A percentile compares a stretch with the other conserved stretches of the same genome.
Evolutionary conservation across 495 filamentous ascomycete species (phyloP).

Genomic region (Aspergillus coremiiformis): DNA sequence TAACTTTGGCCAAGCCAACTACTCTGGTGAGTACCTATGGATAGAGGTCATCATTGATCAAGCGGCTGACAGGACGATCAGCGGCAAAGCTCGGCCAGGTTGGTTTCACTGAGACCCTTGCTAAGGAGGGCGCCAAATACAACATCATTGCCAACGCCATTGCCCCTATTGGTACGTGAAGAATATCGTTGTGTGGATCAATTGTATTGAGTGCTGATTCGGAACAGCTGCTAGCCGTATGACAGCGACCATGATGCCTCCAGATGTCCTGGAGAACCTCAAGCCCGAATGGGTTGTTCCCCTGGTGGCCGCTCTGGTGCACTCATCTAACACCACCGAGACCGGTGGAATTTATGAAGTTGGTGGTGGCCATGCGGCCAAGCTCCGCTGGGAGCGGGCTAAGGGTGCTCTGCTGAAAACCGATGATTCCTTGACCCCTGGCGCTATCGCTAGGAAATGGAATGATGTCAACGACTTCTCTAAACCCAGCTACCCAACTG

Average conservation of each 20-base stretch:
- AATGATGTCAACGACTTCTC: slow-evolving; percentile 81
- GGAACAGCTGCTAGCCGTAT: slow-evolving; percentile 76
- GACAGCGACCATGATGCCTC: slow-evolving; percentile 97
- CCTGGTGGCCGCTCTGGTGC: slow-evolving; percentile 80
- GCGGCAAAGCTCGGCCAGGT: slow-evolving; percentile 95
- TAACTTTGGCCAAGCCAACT: slow-evolving; percentile 93
- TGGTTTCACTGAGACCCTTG: slow-evolving; percentile 95
- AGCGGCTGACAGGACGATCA: slow-evolving; percentile 19
- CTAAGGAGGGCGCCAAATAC: slow-evolving; percentile 96
- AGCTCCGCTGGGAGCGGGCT: slow-evolving; percentile 91
- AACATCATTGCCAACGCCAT: slow-evolving; percentile 97
- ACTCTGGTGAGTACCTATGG: slow-evolving; percentile 54
- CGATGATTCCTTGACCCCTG: slow-evolving; percentile 79
- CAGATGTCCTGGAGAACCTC: slow-evolving; percentile 78
- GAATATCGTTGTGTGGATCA: background rate
- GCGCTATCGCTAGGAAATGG: slow-evolving; percentile 85
- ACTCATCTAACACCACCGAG: slow-evolving; percentile 80
- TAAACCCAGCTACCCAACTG: slow-evolving; percentile 71
- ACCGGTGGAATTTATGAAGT: slow-evolving; percentile 88
- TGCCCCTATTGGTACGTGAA: slow-evolving; percentile 66
- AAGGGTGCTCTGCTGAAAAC: slow-evolving; percentile 86
- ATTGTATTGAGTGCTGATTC: slow-evolving; percentile 5
- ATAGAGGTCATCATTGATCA: background rate
- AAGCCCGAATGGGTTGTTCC: slow-evolving; percentile 97
- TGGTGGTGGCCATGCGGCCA: slow-evolving; percentile 87